Conservation (phyloP, 257 asterid genomes). For the Jaltomata sinuosa region DNA sequence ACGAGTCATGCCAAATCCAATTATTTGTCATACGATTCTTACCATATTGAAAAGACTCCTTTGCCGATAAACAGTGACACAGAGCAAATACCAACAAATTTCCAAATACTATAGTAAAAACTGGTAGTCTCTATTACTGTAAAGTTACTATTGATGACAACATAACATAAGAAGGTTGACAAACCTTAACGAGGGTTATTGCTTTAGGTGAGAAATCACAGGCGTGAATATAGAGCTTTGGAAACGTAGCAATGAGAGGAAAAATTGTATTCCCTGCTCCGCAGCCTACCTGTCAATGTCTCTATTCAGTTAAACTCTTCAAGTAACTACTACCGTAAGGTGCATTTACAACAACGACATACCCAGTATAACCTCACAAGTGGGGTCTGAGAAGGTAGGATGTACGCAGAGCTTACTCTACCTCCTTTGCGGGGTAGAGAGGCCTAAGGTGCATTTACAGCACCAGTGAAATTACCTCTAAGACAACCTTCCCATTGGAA, state of each 20-base stretch:
- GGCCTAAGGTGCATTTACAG: neutral
- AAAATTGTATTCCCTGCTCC: slow-evolving; percentile 78
- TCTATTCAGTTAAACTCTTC: neutral
- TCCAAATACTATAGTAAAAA: neutral
- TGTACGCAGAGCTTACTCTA: too few species aligned
- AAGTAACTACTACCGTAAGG: neutral
- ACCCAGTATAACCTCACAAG: too few species aligned
- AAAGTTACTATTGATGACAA: neutral
- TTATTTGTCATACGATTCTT: neutral
- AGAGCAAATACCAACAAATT: neutral
- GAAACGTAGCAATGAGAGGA: slow-evolving; percentile 63
- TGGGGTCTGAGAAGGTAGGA: too few species aligned
- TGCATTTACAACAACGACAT: neutral
- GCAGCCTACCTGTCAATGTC: slow-evolving; percentile 53
- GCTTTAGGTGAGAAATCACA: slow-evolving; percentile 77
- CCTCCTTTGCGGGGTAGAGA: too few species aligned
- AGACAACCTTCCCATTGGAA: slow-evolving; percentile 42
- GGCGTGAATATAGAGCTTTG: slow-evolving; percentile 55
- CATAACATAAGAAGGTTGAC: neutral
- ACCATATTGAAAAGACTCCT: neutral
- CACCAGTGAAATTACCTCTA: slow-evolving; percentile 43
- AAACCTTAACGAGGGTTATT: slow-evolving; percentile 58
- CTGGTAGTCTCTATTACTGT: neutral
- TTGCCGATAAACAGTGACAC: neutral
- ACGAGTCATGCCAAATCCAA: neutral